Conservation (phyloP, 2,329 filamentous ascomycete genomes). For the Arthrobotrys iridis region DNA sequence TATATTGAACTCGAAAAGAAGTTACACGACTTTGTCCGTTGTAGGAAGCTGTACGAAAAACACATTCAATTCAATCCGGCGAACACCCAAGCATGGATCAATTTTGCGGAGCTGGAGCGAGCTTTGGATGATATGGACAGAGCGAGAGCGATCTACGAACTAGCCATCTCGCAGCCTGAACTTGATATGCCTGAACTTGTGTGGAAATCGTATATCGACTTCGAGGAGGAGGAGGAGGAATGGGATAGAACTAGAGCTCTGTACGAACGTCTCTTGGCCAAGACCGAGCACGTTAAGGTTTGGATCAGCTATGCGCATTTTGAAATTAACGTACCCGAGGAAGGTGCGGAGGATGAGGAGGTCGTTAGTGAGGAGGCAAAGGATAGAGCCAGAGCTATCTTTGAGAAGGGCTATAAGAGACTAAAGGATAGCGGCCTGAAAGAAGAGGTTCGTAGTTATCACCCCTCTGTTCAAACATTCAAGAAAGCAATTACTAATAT, state of each 20-base stretch:
- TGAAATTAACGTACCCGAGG: conserved; percentile 90
- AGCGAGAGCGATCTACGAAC: conserved; percentile 87
- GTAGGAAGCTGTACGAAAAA: conserved; percentile 91
- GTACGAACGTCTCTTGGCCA: conserved; percentile 89
- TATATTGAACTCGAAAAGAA: conserved; percentile 94
- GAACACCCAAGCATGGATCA: conserved; percentile 95
- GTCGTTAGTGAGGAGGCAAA: conserved; percentile 84
- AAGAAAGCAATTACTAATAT: conserved; percentile 58
- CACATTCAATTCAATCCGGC: conserved; percentile 90
- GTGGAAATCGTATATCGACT: conserved; percentile 99
- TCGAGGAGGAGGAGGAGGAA: conserved; percentile 94
- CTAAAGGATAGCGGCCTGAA: conserved; percentile 92
- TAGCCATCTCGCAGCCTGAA: conserved; percentile 81
- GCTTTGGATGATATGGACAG: conserved; percentile 90
- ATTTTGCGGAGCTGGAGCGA: conserved; percentile 91
- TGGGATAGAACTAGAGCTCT: conserved; percentile 82
- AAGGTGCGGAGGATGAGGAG: conserved; percentile 69
- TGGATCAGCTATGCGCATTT: conserved; percentile 99
- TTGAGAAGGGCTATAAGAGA: conserved; percentile 82
- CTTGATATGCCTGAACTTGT: conserved; percentile 97
- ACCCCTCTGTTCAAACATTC: not conserved
- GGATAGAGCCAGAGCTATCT: conserved; percentile 80
- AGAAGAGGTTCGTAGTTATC: conserved; percentile 71
- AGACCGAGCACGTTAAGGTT: conserved; percentile 98
- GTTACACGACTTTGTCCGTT: conserved; percentile 91